Percentiles rank a stretch among this genome's conserved stretches.
Conservation (phyloP, 176 grass and related monocot species). For the Cymbopogon citratus region DNA sequence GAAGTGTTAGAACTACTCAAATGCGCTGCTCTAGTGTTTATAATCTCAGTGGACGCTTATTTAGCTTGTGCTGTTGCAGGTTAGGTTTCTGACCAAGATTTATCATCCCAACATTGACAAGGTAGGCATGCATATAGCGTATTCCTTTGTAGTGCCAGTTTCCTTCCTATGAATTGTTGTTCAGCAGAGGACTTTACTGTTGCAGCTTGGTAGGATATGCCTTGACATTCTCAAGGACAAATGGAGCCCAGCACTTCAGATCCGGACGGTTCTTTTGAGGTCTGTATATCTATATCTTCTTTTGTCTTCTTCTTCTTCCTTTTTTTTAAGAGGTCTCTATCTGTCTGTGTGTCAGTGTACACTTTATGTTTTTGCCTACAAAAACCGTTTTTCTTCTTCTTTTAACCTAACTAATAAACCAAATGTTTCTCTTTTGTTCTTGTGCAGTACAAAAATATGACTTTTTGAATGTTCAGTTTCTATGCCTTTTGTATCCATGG, state of each 20-base stretch:
- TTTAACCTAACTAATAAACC: slow-evolving; percentile 9
- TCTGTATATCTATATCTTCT: slow-evolving; percentile 14
- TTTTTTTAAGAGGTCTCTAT: too few relatives aligned
- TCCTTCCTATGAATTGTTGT: slow-evolving; percentile 12
- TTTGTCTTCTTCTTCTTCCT: too few relatives aligned
- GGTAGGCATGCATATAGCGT: slow-evolving; percentile 36
- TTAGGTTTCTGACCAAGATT: slow-evolving; percentile 97
- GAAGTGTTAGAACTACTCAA: background rate
- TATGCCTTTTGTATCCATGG: slow-evolving; percentile 7
- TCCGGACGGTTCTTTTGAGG: slow-evolving; percentile 88
- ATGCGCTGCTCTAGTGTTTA: background rate
- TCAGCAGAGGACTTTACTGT: slow-evolving; percentile 10
- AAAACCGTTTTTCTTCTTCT: background rate
- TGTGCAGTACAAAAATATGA: background rate
- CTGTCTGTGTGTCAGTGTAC: background rate
- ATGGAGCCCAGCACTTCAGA: slow-evolving; percentile 92
- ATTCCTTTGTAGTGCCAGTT: background rate
- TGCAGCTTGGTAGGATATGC: slow-evolving; percentile 97
- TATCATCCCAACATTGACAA: slow-evolving; percentile 99
- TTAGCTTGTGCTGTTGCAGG: slow-evolving; percentile 44
- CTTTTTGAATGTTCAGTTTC: background rate
- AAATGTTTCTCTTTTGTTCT: background rate
- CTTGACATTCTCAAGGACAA: slow-evolving; percentile 95
- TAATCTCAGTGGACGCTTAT: background rate
- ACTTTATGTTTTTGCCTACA: background rate